A percentile compares a stretch with the other conserved stretches of the same genome.
Evolutionary conservation across 1,139 yeast genomes (phyloP).

Genomic region (Trichomonascaceae sp.): DNA sequence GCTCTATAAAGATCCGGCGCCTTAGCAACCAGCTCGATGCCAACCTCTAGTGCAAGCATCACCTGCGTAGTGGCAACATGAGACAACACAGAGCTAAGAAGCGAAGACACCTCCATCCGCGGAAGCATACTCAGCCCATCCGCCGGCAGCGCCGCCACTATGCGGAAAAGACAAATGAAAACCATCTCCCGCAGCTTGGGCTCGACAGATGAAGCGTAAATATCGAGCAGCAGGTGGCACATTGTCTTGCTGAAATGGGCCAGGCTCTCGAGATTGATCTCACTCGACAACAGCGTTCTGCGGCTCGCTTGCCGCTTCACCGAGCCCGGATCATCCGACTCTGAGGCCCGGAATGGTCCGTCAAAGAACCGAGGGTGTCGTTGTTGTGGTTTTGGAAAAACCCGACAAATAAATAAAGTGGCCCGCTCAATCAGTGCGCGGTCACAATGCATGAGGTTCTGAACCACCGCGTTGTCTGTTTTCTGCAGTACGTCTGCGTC

Average conservation of each 20-base stretch:
- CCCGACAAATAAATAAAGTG: conserved; percentile 41
- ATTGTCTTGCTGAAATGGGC: conserved; percentile 35
- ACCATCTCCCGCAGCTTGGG: conserved; percentile 49
- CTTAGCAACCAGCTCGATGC: conserved; percentile 33
- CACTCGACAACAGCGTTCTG: conserved; percentile 1
- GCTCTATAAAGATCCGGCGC: conserved; percentile 34
- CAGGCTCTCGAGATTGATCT: conserved; percentile 7
- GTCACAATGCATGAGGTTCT: conserved; percentile 64
- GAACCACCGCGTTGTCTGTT: conserved; percentile 35
- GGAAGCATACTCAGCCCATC: conserved; percentile 13
- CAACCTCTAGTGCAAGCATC: conserved; percentile 41
- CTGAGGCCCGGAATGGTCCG: conserved; percentile 19
- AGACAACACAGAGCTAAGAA: conserved; percentile 60
- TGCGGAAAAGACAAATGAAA: conserved; percentile 43
- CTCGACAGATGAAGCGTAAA: conserved; percentile 70
- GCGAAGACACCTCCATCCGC: conserved; percentile 22
- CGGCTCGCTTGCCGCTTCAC: background rate
- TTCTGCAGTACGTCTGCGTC: conserved; percentile 11
- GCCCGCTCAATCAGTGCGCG: conserved; percentile 48
- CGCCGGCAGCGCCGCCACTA: conserved; percentile 27
- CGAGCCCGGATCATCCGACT: conserved; percentile 4
- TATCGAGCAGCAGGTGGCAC: conserved; percentile 49
- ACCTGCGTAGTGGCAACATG: too few relatives aligned
- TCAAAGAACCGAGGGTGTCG: conserved; percentile 10
- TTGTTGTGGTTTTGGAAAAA: conserved; percentile 29